Conservation (phyloP, 371 early-diverging fungal species). For the Apophysomyces trapeziformis region DNA sequence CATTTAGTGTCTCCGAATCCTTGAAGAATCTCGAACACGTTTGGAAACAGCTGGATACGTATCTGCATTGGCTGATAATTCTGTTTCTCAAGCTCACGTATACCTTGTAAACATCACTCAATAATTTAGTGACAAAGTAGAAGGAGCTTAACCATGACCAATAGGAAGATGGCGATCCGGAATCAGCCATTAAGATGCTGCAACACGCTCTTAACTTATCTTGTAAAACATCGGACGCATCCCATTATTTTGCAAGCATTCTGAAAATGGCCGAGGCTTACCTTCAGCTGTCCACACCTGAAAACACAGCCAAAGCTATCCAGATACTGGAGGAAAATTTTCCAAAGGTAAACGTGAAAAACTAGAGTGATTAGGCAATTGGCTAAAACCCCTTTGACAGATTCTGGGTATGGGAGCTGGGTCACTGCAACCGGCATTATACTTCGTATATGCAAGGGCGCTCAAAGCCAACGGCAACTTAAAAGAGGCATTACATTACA, state of each 20-base stretch:
- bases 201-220: slow-evolving; percentile 19
- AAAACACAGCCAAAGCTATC: slow-evolving; percentile 14
- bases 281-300: slow-evolving; percentile 5
- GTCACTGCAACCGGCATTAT: slow-evolving; percentile 22
- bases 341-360: slow-evolving; percentile 14
- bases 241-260: slow-evolving; percentile 21
- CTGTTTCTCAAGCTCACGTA: slow-evolving; percentile 3
- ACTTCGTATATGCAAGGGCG: slow-evolving; percentile 21
- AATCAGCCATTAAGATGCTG: slow-evolving; percentile 24
- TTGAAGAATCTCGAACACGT: neutral
- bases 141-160: neutral
- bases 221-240: slow-evolving; percentile 17
- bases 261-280: slow-evolving; percentile 25
- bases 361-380: neutral
- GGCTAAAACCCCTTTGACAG: neutral
- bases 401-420: slow-evolving; percentile 25
- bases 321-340: slow-evolving; percentile 22
- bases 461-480: slow-evolving; percentile 4
- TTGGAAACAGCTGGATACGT: neutral
- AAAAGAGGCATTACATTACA: slow-evolving; percentile 12
- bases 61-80: slow-evolving; percentile 2
- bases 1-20: neutral
- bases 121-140: neutral
- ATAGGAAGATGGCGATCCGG: slow-evolving; percentile 21
- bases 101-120: neutral